Percentiles rank a stretch among this genome's conserved stretches.
Evolutionary conservation across 1,284 basidiomycete genomes (phyloP).

Genomic region (Coniferiporia weirii): DNA sequence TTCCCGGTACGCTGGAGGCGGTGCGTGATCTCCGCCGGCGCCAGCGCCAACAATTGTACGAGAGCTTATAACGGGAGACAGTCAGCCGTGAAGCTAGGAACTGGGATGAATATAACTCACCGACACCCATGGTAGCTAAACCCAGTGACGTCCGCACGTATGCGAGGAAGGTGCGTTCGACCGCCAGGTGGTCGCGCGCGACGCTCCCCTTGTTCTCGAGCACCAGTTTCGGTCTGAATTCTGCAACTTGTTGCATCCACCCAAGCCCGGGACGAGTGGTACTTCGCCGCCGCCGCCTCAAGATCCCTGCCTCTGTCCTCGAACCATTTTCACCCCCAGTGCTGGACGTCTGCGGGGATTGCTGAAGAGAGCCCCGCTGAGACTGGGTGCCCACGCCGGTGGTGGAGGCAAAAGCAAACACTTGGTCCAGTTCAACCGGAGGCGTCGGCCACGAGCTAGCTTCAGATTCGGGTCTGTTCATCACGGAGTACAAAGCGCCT

Average conservation of each 20-base stretch:
- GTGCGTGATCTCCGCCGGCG: not conserved
- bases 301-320: not conserved
- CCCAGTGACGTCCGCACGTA: conserved; percentile 45
- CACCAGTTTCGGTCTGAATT: conserved; percentile 27
- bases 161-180: conserved; percentile 44
- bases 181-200: conserved; percentile 45
- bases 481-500: too few species aligned
- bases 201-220: conserved; percentile 41
- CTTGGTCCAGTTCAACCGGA: not conserved
- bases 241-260: not conserved
- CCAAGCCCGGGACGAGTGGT: not conserved
- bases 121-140: conserved; percentile 37
- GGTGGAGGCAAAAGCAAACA: not conserved
- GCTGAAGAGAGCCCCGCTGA: not conserved
- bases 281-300: not conserved
- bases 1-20: not conserved
- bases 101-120: not conserved
- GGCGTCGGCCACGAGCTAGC: too few species aligned
- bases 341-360: not conserved
- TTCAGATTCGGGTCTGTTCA: too few species aligned
- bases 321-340: not conserved
- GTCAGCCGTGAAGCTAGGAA: not conserved
- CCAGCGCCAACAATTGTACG: conserved; percentile 8
- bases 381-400: not conserved
- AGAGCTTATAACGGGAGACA: conserved; percentile 2